These are phyloP conservation scores for Boletellus ananiceps DNA, from an alignment of 768 basidiomycete species.

Conservation along the genomic window DNA sequence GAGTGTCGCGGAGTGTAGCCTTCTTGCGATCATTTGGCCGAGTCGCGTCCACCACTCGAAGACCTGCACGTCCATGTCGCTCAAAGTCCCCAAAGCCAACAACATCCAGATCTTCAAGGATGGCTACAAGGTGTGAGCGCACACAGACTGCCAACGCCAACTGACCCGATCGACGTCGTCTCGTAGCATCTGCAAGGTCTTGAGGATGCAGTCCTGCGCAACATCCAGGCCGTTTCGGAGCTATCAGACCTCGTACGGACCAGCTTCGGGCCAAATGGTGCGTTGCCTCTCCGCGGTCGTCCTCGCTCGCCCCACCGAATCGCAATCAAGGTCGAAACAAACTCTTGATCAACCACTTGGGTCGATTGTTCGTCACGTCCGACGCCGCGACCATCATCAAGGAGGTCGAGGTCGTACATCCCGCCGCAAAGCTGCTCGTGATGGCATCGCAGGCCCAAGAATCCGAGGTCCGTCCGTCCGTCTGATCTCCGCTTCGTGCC, in stretches of 20 bases:
- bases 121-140: constrained; percentile 77
- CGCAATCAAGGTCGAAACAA: constrained; percentile 79
- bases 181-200: constrained; percentile 75
- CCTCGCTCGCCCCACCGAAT: constrained; percentile 1
- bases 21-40: not conserved
- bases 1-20: constrained; percentile 14
- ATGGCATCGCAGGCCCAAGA: constrained; percentile 98
- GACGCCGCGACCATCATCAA: constrained; percentile 98
- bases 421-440: constrained; percentile 97
- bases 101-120: constrained; percentile 95
- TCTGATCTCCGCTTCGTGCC: not conserved
- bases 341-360: constrained; percentile 95
- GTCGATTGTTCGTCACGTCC: constrained; percentile 92
- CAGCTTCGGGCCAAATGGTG: constrained; percentile 94
- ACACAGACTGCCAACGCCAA: constrained; percentile 3
- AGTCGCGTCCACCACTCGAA: too few species aligned
- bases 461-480: constrained; percentile 58
- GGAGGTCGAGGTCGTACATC: constrained; percentile 98
- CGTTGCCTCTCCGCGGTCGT: constrained; percentile 24
- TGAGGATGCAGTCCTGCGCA: constrained; percentile 95
- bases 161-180: constrained; percentile 3
- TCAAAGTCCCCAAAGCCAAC: constrained; percentile 89
- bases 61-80: constrained; percentile 55
- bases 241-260: constrained; percentile 93
- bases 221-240: constrained; percentile 94